Evolutionary conservation across 306 rosid species (phyloP), one percentile per base, ranked within the genome.

Genomic region (Prunus armeniaca): DNA sequence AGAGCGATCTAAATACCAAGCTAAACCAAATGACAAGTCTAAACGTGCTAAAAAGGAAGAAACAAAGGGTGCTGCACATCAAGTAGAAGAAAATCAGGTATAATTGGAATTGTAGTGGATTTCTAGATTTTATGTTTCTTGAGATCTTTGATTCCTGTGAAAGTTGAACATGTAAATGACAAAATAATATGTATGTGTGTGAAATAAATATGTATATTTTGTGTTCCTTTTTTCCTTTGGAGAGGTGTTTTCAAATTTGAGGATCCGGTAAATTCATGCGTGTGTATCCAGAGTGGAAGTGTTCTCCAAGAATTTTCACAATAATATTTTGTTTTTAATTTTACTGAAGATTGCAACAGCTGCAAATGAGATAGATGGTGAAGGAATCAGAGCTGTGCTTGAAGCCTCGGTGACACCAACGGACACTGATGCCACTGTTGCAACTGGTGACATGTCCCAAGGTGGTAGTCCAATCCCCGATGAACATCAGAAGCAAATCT

Each of bases 1-100:
- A 65, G 88, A 85, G 64, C 96, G 96, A 22, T 64, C 93, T 47
- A 92, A 95, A 80, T 95, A 92, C 80, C 95, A 89, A 83, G 87
- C 90, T 60, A 95, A 95, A 81, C 90, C 89, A 77, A 92, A 71
- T 76, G 98, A 95, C 68, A 86, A 89, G 84, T 79, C 90, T 51
- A 95, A 95, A 82, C 97, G 96, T 62, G 84, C 91, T 72, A 95
- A 84, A 71, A 95, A 90, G 89, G 97, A 92, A 77, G 97, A 95
- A 73, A 47, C 89, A 20, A 95, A 88, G 85, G 88, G 87, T 78
- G 58, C 80, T 46, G 83, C 80, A 5, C 93, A 81, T 80, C 97
- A 88, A 72, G 83, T 60, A 71, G 98, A 88, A 80, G 98, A 85
- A 87, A 90, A 86, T 88, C 98, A 92, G 97, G 97, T 90, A 80